Base-by-base conservation (phyloP, 176 grass and related monocot species). In the Otatea glauca region DNA sequence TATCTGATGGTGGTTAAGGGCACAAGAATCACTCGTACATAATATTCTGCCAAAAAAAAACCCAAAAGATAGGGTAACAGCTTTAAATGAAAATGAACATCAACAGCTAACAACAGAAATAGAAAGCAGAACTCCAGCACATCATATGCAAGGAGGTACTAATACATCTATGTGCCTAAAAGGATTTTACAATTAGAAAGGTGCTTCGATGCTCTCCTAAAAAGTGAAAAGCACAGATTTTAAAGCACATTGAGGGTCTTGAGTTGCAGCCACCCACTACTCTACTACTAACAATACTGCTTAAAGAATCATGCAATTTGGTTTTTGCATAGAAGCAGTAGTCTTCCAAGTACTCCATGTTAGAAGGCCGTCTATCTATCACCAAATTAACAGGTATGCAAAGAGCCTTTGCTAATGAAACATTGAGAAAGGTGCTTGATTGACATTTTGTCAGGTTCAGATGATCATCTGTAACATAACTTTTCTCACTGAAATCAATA, bases 1-100 rank as follows among this genome's bases (percentile, higher is more conserved):
- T 99, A 95, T 92, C 93, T 98, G 83, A 58, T 72, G 61, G 25
- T 68, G 25, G 69, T 78, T 92, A 94, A 93, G 92, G 88, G 90
- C 79, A 75, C 65, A 74, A 79, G 32, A 63, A 91, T 68, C 32
- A 68, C 17, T 69, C 48, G 60, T 47, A 72, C 41, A 85, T 23
- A 3, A 86, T 74, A 58, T 68, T 76, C 5, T 83, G 43, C 4
- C 6, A 62, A 69, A 65, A 59, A 63, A 78, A 5, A n/a, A 21
- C 54, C 34, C 11, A 81, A 47, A 5, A 50, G 70, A 39, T 25
- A 74, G 8, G 68, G 79, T 12, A 44, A 37, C 41, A 74, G 27
- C 41, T 38, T 74, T 9, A 44, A 74, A 24, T 11, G 13, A 65
- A 64, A 62, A 49, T 47, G 48, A 39, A 34, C 15, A 81, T 43